Evolutionary conservation across 2,329 filamentous ascomycete species (phyloP).

Genomic region (Fusarium sp.): DNA sequence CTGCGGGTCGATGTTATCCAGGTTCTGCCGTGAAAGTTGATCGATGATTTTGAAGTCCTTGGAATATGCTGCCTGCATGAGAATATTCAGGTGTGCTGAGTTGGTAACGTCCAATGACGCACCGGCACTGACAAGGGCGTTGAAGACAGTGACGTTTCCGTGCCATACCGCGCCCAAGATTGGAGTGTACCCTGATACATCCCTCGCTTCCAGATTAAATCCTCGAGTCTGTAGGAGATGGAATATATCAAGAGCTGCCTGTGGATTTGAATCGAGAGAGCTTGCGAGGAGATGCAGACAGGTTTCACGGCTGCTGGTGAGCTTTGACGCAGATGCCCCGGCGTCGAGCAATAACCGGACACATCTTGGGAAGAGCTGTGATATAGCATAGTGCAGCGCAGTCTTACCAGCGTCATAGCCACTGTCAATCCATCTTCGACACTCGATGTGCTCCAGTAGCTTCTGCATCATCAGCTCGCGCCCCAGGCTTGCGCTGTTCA

Average conservation of each 20-base stretch:
- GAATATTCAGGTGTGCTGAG: accelerated
- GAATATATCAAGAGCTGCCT: accelerated
- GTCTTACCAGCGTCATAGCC: accelerated
- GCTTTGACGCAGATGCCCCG: conserved; percentile 1
- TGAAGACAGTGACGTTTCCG: background rate
- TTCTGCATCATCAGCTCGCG: accelerated
- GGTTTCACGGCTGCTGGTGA: accelerated
- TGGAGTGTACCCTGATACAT: accelerated
- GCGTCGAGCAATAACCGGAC: conserved; percentile 21
- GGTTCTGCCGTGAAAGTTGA: background rate
- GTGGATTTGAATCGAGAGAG: accelerated
- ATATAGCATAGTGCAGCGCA: background rate
- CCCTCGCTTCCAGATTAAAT: background rate
- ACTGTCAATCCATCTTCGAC: background rate
- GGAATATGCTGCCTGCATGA: accelerated
- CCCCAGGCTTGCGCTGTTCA: accelerated
- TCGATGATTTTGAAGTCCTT: background rate
- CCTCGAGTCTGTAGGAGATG: background rate
- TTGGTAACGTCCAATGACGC: background rate
- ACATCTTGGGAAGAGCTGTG: accelerated
- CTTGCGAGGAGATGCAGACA: background rate
- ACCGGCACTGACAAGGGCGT: background rate
- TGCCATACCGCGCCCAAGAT: accelerated
- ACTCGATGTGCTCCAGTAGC: background rate
- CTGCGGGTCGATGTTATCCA: background rate